A percentile compares a stretch with the other conserved stretches of the same genome.
These are phyloP conservation scores for Globisporangium lucens DNA, from an alignment of 352 stramenopile genomes.

Conservation along the genomic window DNA sequence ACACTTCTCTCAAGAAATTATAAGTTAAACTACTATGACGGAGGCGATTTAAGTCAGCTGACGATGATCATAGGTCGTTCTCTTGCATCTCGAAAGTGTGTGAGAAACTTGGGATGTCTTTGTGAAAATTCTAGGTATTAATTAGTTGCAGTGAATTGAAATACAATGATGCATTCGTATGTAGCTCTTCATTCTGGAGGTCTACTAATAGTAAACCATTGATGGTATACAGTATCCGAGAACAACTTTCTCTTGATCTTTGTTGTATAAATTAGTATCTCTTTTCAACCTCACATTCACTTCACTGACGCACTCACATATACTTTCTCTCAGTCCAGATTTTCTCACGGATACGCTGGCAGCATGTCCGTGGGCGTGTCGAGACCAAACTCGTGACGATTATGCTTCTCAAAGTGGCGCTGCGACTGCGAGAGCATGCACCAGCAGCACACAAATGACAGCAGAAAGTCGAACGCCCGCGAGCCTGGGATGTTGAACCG, in stretches of 20 bases:
- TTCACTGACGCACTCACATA: neutral
- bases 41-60: neutral
- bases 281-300: neutral
- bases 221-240: neutral
- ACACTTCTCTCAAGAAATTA: neutral
- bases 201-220: neutral
- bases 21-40: neutral
- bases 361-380: conserved; percentile 19
- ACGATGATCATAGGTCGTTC: neutral
- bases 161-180: neutral
- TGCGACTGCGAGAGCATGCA: conserved; percentile 54
- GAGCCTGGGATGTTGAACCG: conserved; percentile 42
- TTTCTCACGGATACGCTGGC: conserved; percentile 13
- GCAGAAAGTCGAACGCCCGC: conserved; percentile 28
- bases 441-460: conserved; percentile 44
- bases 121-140: neutral
- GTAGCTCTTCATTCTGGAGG: neutral
- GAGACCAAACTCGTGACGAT: conserved; percentile 19
- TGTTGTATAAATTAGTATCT: conserved; percentile 1
- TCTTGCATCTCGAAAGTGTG: neutral
- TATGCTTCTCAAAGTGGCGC: conserved; percentile 27
- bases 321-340: neutral
- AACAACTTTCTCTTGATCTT: neutral
- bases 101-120: neutral
- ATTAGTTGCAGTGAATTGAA: neutral